Evolutionary conservation across 768 basidiomycete species (phyloP), one percentile per base, ranked within the genome.

Genomic region (Royoungia palumana): DNA sequence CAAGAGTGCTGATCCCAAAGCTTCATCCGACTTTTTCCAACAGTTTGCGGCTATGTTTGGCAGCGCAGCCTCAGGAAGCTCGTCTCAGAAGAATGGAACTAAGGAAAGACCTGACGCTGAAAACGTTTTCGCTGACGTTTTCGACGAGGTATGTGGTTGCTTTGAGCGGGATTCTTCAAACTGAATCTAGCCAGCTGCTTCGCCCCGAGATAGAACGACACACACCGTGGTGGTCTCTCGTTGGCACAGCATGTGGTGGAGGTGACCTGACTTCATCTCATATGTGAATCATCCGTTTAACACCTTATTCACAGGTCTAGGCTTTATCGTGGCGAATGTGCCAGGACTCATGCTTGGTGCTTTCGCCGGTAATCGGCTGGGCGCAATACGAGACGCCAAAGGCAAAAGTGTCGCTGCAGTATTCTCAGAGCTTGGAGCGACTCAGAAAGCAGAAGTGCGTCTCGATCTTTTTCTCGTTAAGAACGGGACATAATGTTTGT

Each of bases 351-450:
- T 94, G 72, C 75, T 94, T 17, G 94, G 94, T 43, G 89, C 86
- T 3, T 79, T 85, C 56, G 89, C 91, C 0, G 94, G 94, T 1
- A 95, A 94, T 63, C 75, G 90, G n/a, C 70, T 96, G 24, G 94
- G 94, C 36, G 91, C 93, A 4, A 75, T 97, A 40, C 76, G 94
- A 49, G 94, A 97, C 61, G 94, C 94, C 4, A 97, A 97, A 72
- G 89, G 94, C 10, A 92, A 90, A 76, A 87, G 87, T 53, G 93
- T 97, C 20, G 92, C 89, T 3, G 78, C 86, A 9, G 94, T 96
- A 16, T 97, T 97, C 65, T 70, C 74, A 39, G 79, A 87, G 19
- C 75, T 96, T 21, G 85, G 82, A 16, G 79, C 82, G 3, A 72
- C 72, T 43, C 87, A 94, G 75, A 94, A 90, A 66, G 91, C 93